These are phyloP conservation scores for Lupinus albus DNA, from an alignment of 306 rosid genomes.

Conservation along the genomic window DNA sequence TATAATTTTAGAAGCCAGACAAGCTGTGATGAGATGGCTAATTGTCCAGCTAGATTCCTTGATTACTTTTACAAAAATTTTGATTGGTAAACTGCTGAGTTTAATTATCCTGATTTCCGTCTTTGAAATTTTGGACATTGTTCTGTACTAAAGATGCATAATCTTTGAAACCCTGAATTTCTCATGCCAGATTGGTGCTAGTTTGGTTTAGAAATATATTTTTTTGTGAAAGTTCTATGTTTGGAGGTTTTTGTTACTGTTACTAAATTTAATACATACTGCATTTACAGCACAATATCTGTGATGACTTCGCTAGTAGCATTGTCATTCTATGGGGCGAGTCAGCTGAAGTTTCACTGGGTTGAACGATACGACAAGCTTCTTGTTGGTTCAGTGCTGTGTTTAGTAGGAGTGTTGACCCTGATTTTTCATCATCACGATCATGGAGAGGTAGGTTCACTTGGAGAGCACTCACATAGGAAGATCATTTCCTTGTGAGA, in stretches of 20 bases:
- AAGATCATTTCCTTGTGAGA: conserved; percentile 62
- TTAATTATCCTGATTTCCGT: conserved; percentile 11
- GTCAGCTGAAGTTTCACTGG: conserved; percentile 97
- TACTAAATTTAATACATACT: conserved; percentile 26
- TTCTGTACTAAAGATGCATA: conserved; percentile 18
- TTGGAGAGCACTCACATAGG: conserved; percentile 68
- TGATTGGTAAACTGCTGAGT: not conserved
- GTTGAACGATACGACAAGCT: conserved; percentile 95
- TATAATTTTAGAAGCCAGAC: conserved; percentile 24
- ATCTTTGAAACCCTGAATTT: conserved; percentile 18
- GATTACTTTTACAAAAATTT: not conserved
- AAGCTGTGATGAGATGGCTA: conserved; percentile 4
- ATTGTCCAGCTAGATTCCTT: conserved; percentile 18
- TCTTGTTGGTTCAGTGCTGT: conserved; percentile 87
- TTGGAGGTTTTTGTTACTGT: conserved; percentile 25
- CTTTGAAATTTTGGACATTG: conserved; percentile 26
- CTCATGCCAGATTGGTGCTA: conserved; percentile 23
- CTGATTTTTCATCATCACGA: conserved; percentile 74
- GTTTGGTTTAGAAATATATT: conserved; percentile 13
- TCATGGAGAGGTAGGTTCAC: conserved; percentile 55
- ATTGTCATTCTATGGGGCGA: conserved; percentile 89
- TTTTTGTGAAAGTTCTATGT: conserved; percentile 33
- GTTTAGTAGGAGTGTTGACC: conserved; percentile 84
- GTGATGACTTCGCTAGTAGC: conserved; percentile 99
- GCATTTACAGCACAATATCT: conserved; percentile 79